These are phyloP conservation scores for Starmerella asiatica DNA, from an alignment of 805 yeast genomes.

Conservation along the genomic window DNA sequence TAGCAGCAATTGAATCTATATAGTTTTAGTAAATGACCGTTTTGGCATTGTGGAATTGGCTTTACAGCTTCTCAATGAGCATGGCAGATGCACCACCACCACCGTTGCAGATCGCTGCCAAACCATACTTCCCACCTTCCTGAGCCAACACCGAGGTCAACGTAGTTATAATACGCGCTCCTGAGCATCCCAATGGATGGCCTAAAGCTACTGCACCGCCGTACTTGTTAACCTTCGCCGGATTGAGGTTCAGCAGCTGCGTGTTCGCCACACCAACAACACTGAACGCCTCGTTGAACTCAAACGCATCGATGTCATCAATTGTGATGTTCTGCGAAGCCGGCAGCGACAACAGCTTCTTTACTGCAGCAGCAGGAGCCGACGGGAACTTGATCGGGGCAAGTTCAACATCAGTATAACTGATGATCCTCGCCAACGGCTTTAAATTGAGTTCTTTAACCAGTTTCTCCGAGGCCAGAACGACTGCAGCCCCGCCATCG, in stretches of 20 bases:
- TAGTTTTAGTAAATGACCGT: no score
- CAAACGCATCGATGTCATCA: conserved; percentile 73
- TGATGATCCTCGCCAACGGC: conserved; percentile 77
- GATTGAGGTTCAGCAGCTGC: conserved; percentile 46
- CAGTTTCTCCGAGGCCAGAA: conserved; percentile 72
- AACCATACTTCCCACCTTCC: conserved; percentile 80
- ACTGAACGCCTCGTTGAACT: conserved; percentile 94
- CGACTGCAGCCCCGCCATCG: conserved; percentile 95
- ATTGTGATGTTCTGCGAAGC: conserved; percentile 59
- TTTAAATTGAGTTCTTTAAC: conserved; percentile 69
- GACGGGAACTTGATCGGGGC: conserved; percentile 90
- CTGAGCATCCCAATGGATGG: conserved; percentile 92
- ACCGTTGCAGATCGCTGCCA: conserved; percentile 96
- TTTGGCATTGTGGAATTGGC: not conserved
- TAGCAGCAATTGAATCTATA: no score
- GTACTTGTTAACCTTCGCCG: conserved; percentile 66
- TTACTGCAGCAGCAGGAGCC: conserved; percentile 88
- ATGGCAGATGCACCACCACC: conserved; percentile 98
- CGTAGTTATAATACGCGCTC: conserved; percentile 88
- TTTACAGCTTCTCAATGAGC: conserved; percentile 57
- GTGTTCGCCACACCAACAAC: conserved; percentile 90
- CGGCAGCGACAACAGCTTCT: conserved; percentile 56
- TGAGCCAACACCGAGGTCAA: conserved; percentile 65
- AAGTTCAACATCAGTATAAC: conserved; percentile 98
- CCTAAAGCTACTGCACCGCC: conserved; percentile 97